Evolutionary conservation across 2,329 filamentous ascomycete genomes (phyloP).

Genomic region (Aspergillus hortae): DNA sequence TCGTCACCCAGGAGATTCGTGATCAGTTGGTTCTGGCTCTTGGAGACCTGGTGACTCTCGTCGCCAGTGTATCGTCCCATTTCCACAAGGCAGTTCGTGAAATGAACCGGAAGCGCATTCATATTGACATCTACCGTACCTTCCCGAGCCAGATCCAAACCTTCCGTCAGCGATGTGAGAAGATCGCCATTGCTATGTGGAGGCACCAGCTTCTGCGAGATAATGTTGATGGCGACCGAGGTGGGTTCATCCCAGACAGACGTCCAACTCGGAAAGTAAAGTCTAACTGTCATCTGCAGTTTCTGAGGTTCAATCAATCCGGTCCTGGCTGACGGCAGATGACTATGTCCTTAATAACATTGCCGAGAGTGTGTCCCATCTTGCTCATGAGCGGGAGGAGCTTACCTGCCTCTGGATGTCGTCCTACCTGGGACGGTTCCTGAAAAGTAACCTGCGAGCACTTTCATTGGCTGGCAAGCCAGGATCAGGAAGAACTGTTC

Average conservation of each 20-base stretch:
- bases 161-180: slow-evolving; percentile 33
- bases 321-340: slow-evolving; percentile 42
- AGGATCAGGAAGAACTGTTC: slow-evolving; percentile 38
- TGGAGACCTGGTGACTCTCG: slow-evolving; percentile 33
- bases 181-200: slow-evolving; percentile 40
- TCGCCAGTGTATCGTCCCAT: slow-evolving; percentile 30
- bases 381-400: slow-evolving; percentile 45
- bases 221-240: slow-evolving; percentile 26
- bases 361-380: slow-evolving; percentile 41
- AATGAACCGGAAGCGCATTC: slow-evolving; percentile 22
- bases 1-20: slow-evolving; percentile 45
- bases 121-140: slow-evolving; percentile 35
- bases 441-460: slow-evolving; percentile 42
- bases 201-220: slow-evolving; percentile 34
- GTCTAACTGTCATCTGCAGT: slow-evolving; percentile 18
- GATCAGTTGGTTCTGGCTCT: slow-evolving; percentile 43
- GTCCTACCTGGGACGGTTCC: slow-evolving; percentile 46
- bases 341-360: slow-evolving; percentile 46
- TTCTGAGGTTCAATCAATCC: slow-evolving; percentile 28
- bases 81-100: slow-evolving; percentile 33
- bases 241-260: slow-evolving; percentile 19
- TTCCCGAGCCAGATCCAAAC: slow-evolving; percentile 37
- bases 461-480: slow-evolving; percentile 43
- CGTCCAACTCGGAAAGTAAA: background rate
- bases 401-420: slow-evolving; percentile 55